phyloP scores from a whole-genome alignment of 345 rosid genomes.

The Salix suchowensis region DNA sequence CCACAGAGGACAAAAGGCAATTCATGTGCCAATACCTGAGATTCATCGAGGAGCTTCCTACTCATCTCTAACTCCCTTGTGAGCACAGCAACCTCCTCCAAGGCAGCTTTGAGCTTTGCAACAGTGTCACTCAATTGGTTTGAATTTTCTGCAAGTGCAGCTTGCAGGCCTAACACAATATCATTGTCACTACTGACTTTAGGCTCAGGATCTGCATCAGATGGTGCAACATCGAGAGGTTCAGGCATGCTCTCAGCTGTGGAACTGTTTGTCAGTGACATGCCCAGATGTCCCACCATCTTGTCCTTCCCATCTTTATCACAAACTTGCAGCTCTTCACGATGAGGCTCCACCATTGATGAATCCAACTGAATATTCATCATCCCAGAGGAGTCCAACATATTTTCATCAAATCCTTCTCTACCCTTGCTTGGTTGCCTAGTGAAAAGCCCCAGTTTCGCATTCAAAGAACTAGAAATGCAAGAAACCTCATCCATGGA shows the following conservation, averaged over 20 bases:
- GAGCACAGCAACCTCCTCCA: conserved; percentile 66
- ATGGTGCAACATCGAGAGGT: conserved; percentile 36
- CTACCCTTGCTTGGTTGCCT: conserved; percentile 67
- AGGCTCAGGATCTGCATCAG: conserved; percentile 40
- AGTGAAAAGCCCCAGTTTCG: conserved; percentile 46
- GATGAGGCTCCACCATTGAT: conserved; percentile 76
- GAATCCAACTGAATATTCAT: conserved; percentile 70
- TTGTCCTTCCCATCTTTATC: conserved; percentile 67
- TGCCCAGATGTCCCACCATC: conserved; percentile 48
- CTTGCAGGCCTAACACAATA: conserved; percentile 50
- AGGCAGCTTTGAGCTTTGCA: conserved; percentile 57
- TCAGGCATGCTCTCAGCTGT: conserved; percentile 80
- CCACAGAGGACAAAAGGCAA: neutral
- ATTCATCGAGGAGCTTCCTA: conserved; percentile 86
- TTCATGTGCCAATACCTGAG: conserved; percentile 55
- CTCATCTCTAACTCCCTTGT: conserved; percentile 66
- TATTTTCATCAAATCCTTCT: conserved; percentile 91
- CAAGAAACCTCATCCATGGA: conserved; percentile 97
- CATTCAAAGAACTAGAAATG: conserved; percentile 56
- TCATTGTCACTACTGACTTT: conserved; percentile 27
- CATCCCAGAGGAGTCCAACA: conserved; percentile 86
- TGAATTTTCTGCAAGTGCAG: conserved; percentile 55
- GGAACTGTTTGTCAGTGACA: conserved; percentile 74
- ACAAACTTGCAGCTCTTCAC: conserved; percentile 42
- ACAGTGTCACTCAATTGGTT: conserved; percentile 58